Evolutionary conservation across 2,329 filamentous ascomycete species (phyloP).

Genomic region (Lecanoromycetidae sp.): DNA sequence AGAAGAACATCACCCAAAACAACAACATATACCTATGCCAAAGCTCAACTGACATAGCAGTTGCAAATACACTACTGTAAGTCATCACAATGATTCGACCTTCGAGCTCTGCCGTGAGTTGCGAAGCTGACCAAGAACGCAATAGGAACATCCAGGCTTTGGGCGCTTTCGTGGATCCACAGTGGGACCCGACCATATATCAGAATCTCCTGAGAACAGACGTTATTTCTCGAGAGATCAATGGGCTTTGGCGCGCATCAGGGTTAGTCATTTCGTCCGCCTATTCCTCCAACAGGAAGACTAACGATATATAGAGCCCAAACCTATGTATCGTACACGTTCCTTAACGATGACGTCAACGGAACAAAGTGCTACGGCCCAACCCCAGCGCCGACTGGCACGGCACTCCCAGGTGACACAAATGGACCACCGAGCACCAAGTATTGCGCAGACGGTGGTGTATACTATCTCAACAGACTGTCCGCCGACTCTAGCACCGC

Average conservation of each 20-base stretch:
- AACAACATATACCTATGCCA: neutral
- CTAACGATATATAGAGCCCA: neutral
- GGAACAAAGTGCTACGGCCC: neutral
- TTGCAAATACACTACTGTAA: neutral
- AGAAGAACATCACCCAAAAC: neutral
- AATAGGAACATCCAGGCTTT: neutral
- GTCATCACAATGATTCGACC: neutral
- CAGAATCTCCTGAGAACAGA: neutral
- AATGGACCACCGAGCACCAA: neutral
- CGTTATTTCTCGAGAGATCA: constrained; percentile 1
- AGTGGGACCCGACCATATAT: neutral
- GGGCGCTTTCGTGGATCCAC: neutral
- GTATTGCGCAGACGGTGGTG: constrained; percentile 1
- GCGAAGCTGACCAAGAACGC: neutral
- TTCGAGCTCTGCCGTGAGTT: too few relatives aligned
- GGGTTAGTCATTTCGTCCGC: neutral
- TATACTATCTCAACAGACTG: neutral
- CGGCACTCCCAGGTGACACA: neutral
- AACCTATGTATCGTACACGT: constrained; percentile 1
- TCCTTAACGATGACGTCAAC: constrained; percentile 3
- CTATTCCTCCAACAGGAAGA: neutral
- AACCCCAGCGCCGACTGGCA: neutral
- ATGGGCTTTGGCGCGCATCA: neutral
- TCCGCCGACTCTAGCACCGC: neutral
- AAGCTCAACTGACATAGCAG: neutral